Evolutionary conservation across 1,139 yeast genomes (phyloP).

Genomic region (Candida sanyaensis): DNA sequence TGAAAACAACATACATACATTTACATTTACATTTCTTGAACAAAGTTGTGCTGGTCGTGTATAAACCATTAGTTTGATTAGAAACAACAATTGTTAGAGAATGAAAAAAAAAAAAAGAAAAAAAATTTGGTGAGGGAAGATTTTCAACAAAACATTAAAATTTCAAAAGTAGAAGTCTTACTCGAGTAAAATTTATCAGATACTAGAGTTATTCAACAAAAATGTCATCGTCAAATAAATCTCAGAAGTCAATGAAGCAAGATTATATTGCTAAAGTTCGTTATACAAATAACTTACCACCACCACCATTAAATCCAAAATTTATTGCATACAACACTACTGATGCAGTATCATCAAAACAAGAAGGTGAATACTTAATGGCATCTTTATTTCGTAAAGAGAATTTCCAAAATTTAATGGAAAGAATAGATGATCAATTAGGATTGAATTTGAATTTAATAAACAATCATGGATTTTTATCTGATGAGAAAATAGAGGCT

Average conservation of each 20-base stretch:
- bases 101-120: background rate
- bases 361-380: constrained; percentile 63
- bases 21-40: too few relatives aligned
- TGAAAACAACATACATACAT: too few relatives aligned
- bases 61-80: background rate
- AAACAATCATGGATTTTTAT: constrained; percentile 67
- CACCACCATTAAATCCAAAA: constrained; percentile 93
- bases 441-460: constrained; percentile 84
- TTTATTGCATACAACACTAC: constrained; percentile 58
- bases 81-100: background rate
- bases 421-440: constrained; percentile 64
- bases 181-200: too few relatives aligned
- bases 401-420: constrained; percentile 65
- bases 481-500: constrained; percentile 27
- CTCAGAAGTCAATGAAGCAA: constrained; percentile 56
- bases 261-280: constrained; percentile 87
- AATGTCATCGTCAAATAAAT: constrained; percentile 24
- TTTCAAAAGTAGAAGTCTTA: background rate
- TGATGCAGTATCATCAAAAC: constrained; percentile 39
- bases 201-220: background rate
- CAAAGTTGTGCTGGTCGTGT: background rate
- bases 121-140: background rate
- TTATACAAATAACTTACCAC: constrained; percentile 85
- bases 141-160: constrained; percentile 7
- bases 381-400: constrained; percentile 77